Conservation (phyloP, 108 stramenopile species). For the Mediolabrus comicus region DNA sequence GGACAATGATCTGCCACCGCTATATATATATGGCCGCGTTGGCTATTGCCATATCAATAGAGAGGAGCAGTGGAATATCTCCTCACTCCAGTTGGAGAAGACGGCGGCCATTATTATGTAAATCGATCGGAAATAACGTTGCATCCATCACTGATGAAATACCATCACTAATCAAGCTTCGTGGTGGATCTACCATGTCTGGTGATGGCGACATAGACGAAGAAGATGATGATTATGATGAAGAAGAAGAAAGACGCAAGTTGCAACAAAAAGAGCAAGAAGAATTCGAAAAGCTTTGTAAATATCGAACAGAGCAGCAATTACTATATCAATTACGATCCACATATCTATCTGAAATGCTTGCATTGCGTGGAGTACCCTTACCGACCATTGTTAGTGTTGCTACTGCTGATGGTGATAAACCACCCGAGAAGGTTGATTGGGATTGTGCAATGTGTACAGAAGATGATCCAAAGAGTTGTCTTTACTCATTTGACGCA, state of each 20-base stretch:
- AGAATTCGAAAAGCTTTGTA: conserved; percentile 28
- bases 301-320: conserved; percentile 68
- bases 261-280: conserved; percentile 11
- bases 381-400: conserved; percentile 55
- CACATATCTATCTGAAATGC: conserved; percentile 64
- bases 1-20: not conserved
- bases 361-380: conserved; percentile 70
- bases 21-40: not conserved
- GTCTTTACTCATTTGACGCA: conserved; percentile 81
- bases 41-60: not conserved
- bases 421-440: conserved; percentile 67
- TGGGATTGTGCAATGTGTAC: conserved; percentile 88
- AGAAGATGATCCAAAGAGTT: conserved; percentile 60
- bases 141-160: not conserved
- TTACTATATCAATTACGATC: conserved; percentile 68
- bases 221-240: not conserved
- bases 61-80: not conserved
- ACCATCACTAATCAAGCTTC: not conserved
- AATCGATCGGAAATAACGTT: not conserved
- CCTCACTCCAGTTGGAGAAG: not conserved
- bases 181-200: not conserved
- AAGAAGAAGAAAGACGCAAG: conserved; percentile 13
- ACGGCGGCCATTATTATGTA: not conserved
- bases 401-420: conserved; percentile 55
- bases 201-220: conserved; percentile 11